Conservation (phyloP, 2,329 filamentous ascomycete genomes). For the Arthrobotrys iridis region DNA sequence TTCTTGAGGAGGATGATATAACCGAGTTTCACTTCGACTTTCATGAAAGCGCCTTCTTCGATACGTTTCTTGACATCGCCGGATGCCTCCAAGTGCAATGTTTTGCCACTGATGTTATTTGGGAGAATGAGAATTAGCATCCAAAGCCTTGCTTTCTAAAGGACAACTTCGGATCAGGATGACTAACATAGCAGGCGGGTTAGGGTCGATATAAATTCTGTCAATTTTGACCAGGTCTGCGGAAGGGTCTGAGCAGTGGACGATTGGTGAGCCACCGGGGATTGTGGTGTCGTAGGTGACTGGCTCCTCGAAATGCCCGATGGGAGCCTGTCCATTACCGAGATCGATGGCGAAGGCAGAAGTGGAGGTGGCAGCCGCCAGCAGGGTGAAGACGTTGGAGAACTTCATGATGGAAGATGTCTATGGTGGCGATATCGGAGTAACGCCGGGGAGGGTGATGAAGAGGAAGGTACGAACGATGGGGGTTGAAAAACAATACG, state of each 20-base stretch:
- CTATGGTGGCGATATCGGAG: constrained; percentile 20
- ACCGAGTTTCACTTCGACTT: constrained; percentile 90
- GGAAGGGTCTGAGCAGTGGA: constrained; percentile 24
- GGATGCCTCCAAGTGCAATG: constrained; percentile 79
- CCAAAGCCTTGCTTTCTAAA: no score
- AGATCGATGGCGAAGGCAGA: constrained; percentile 32
- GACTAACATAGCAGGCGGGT: constrained; percentile 41
- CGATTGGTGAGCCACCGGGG: constrained; percentile 44
- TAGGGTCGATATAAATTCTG: constrained; percentile 20
- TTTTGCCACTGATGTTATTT: constrained; percentile 72
- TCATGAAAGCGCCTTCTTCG: constrained; percentile 80
- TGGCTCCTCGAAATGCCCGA: not conserved
- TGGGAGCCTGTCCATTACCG: constrained; percentile 6
- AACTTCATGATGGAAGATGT: constrained; percentile 38
- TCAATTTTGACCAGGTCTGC: constrained; percentile 32
- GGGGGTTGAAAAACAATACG: no score
- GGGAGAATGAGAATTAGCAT: constrained; percentile 10
- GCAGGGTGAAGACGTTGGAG: constrained; percentile 24
- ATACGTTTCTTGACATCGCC: constrained; percentile 79
- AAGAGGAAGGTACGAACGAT: not conserved
- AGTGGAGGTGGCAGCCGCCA: constrained; percentile 18
- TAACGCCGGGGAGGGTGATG: not conserved
- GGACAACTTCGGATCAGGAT: not conserved
- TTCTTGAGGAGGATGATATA: constrained; percentile 86
- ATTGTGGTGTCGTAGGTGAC: not conserved